phyloP scores from a whole-genome alignment of 352 stramenopile species.

The Phytophthora foliorum region DNA sequence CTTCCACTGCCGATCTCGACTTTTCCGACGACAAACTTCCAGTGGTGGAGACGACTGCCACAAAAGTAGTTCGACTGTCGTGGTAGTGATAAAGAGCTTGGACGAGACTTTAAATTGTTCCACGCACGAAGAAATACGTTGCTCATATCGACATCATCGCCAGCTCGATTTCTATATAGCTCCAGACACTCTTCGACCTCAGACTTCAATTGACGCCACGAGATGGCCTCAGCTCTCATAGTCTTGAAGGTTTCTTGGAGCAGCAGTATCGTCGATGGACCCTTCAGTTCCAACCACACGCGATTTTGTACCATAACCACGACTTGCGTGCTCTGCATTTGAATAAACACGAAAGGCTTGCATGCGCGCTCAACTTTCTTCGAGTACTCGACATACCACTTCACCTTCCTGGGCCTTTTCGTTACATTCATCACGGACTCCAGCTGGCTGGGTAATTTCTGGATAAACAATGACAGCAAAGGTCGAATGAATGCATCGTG shows the following conservation, averaged over 20 bases:
- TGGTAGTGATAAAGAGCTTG: conserved; percentile 28
- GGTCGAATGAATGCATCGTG: conserved; percentile 54
- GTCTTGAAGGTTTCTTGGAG: conserved; percentile 50
- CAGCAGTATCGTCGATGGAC: conserved; percentile 38
- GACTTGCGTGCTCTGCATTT: conserved; percentile 31
- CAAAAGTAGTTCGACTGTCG: conserved; percentile 55
- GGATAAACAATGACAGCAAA: conserved; percentile 53
- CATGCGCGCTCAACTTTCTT: conserved; percentile 46
- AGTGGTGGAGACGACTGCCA: conserved; percentile 62
- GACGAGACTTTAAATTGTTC: conserved; percentile 51
- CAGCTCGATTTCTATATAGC: conserved; percentile 2
- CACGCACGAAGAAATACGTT: conserved; percentile 54
- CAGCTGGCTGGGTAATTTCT: conserved; percentile 49
- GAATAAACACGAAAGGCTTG: conserved; percentile 35
- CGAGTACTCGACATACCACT: conserved; percentile 66
- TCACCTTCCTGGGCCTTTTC: conserved; percentile 67
- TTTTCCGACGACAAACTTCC: conserved; percentile 56
- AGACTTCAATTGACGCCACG: conserved; percentile 52
- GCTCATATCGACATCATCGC: conserved; percentile 31
- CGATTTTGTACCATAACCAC: conserved; percentile 45
- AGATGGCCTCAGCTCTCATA: conserved; percentile 42
- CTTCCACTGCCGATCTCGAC: conserved; percentile 73
- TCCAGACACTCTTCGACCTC: conserved; percentile 43
- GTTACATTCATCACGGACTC: conserved; percentile 56
- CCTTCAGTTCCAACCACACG: conserved; percentile 53